phyloP scores from a whole-genome alignment of 495 filamentous ascomycete genomes.

The Friedmanniomyces endolithicus region DNA sequence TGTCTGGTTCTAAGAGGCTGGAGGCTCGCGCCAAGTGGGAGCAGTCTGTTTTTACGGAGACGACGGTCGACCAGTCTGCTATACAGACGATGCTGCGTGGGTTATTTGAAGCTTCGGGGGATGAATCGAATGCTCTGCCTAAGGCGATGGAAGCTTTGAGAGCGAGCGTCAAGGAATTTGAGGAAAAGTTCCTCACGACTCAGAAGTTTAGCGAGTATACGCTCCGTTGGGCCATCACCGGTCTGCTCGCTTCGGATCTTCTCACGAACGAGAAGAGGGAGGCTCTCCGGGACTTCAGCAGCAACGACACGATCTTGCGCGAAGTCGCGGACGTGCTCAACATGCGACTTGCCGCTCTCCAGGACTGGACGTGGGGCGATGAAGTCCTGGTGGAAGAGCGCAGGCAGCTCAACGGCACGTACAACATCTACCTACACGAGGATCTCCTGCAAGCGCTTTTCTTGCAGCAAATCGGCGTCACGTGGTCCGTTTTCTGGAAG shows the following conservation, averaged over 20 bases:
- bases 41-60: conserved; percentile 41
- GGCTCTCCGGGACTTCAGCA: conserved; percentile 18
- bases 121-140: conserved; percentile 16
- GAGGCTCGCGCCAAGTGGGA: conserved; percentile 45
- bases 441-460: conserved; percentile 25
- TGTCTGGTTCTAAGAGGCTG: neutral
- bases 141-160: conserved; percentile 2
- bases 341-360: conserved; percentile 21
- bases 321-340: conserved; percentile 27
- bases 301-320: conserved; percentile 13
- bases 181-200: neutral
- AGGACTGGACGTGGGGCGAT: conserved; percentile 21
- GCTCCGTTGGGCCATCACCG: conserved; percentile 15
- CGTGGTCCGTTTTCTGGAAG: conserved; percentile 23
- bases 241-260: conserved; percentile 21
- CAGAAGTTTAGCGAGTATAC: conserved; percentile 6
- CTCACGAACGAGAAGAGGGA: conserved; percentile 21
- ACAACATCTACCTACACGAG: conserved; percentile 25
- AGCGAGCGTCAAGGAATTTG: neutral
- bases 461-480: conserved; percentile 22
- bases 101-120: conserved; percentile 23
- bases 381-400: conserved; percentile 23
- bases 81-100: conserved; percentile 24
- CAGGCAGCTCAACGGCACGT: conserved; percentile 22
- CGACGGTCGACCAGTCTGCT: conserved; percentile 17